Evolutionary conservation across 1,284 basidiomycete genomes (phyloP), one percentile per base, ranked within the genome.

Genomic region (Porogramme epimiltina): DNA sequence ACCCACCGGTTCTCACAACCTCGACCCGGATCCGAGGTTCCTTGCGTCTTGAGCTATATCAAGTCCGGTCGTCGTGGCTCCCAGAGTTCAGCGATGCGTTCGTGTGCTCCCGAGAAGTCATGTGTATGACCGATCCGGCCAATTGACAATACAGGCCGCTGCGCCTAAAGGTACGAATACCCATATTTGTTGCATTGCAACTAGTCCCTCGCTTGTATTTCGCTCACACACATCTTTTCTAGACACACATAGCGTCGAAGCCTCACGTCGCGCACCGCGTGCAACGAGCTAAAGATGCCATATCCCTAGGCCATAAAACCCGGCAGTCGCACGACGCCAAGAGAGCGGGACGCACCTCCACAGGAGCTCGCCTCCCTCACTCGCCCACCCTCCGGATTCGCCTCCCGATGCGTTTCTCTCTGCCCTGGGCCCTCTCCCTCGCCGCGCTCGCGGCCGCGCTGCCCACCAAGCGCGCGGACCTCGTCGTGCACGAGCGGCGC

Each of bases 401-500:
- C 19, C 46, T 22, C 36, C 34, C 25, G 22, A 56, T 60, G 59
- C 59, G 47, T n/a, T 37, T 56, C 13, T 36, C 42, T 18, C 19
- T 54, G 34, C 15, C 42, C 4, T 54, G 43, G 44, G 39, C 38
- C 10, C 25, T 54, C 18, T 42, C 54, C 28, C 53, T 62, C 22
- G 48, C 44, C 0, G 49, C 53, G 16, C 23, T 61, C 19, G 60
- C 47, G 5, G 28, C 45, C 38, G 63, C 60, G 1, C 34, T 54
- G 13, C 63, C 65, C 4, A 60, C 62, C 11, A 53, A 47, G 16
- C 60, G 58, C 44, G 19, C 45, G 8, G 56, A 59, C 55, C 52
- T 64, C 53, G 61, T 63, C 51, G 42, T 66, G 24, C 67, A 69
- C 54, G 66, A 67, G 56, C 63, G 59, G 44, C 67, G 65, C 36